Base-by-base conservation (phyloP, 2,329 filamentous ascomycete species). In the Colletotrichum gloeosporioides region DNA sequence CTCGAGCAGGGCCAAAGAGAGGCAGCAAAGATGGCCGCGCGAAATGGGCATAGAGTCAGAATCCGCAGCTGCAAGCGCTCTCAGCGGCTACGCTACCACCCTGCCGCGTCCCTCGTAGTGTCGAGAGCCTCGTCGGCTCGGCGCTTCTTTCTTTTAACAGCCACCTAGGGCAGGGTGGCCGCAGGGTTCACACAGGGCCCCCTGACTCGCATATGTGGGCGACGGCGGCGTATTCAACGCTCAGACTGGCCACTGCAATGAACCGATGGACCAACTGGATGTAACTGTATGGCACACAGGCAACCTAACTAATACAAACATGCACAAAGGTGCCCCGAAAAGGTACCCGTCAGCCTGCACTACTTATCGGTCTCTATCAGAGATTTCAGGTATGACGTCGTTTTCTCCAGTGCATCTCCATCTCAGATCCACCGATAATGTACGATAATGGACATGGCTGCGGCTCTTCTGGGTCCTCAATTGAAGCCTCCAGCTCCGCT, bases 31-130 rank as follows among this genome's bases (percentile, higher is more conserved):
- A 62, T 15, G 61, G 18, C 31, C 29, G 55, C 44, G 32, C n/a
- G 57, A 12, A 22, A 53, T 12, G n/a, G 44, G n/a, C 44, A 53
- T n/a, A 59, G 70, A 69, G 34, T 65, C 57, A 65, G 69, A 69
- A 73, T 27, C 44, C 64, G 64, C 64, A 76, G 70, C 59, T 74
- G 49, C 70, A 76, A 76, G 74, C 74, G 74, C 74, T 68, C 73
- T 27, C 10, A 72, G 73, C 73, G 73, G 69, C 69, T 55, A 67
- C 27, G 22, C 39, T 62, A 27, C 34, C 25, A 67, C 36, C 68
- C 72, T 44, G 29, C 44, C 44, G 44, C 44, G 44, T 53, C 44
- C 63, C 29, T 31, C 9, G 59, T 62, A 15, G 27, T 18, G 55
- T 59, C 25, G 34, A 59, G 9, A 62, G 34, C 61, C 68, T 64